Evolutionary conservation across 768 basidiomycete genomes (phyloP).

Genomic region (Tylopilus plumbeoviolaceoides): DNA sequence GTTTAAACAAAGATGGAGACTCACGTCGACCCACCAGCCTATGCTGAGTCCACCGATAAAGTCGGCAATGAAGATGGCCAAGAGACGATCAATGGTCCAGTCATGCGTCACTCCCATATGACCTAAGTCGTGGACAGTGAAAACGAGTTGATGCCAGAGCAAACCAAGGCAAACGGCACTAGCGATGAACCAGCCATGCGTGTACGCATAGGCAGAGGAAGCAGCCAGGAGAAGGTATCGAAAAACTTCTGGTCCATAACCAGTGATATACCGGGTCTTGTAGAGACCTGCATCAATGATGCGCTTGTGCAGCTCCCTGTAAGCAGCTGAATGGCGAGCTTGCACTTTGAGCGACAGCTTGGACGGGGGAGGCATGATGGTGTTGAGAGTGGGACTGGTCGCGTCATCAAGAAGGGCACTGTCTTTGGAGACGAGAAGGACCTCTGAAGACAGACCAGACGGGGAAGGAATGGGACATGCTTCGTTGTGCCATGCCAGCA

Average conservation of each 20-base stretch:
- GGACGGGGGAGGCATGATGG: conserved; percentile 52
- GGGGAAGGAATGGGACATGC: conserved; percentile 42
- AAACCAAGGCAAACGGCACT: conserved; percentile 83
- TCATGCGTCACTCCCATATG: conserved; percentile 91
- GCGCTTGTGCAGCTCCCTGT: conserved; percentile 71
- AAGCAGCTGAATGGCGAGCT: conserved; percentile 68
- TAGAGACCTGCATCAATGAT: conserved; percentile 81
- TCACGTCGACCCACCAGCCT: conserved; percentile 96
- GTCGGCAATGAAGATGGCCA: conserved; percentile 78
- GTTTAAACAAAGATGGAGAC: conserved; percentile 33
- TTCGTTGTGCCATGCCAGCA: conserved; percentile 57
- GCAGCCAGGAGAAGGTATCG: conserved; percentile 68
- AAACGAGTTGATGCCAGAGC: conserved; percentile 94
- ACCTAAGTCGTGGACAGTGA: conserved; percentile 90
- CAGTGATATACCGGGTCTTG: conserved; percentile 73
- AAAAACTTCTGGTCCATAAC: conserved; percentile 86
- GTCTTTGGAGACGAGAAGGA: conserved; percentile 60
- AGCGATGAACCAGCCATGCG: conserved; percentile 56
- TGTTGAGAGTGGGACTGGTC: conserved; percentile 38
- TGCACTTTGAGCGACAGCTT: conserved; percentile 54
- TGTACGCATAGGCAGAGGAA: conserved; percentile 59
- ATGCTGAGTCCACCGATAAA: conserved; percentile 91
- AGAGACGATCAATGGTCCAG: conserved; percentile 74
- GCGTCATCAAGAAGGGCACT: conserved; percentile 19
- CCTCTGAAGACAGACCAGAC: conserved; percentile 51